Evolutionary conservation across 805 yeast species (phyloP).

Genomic region (Yarrowia yakushimensis): DNA sequence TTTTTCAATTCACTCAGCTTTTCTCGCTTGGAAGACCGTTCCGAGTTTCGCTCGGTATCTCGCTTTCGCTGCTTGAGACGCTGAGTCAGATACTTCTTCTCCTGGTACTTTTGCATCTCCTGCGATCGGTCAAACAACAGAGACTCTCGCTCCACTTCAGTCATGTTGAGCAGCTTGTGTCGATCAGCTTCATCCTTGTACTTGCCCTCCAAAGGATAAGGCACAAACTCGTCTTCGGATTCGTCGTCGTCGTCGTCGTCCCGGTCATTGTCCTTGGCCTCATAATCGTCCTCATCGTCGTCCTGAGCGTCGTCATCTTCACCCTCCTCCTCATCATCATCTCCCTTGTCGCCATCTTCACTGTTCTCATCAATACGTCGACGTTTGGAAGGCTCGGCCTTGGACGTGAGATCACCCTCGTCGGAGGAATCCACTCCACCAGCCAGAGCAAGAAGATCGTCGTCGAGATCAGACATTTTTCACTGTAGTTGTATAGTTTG

Average conservation of each 20-base stretch:
- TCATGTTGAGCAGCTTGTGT: conserved; percentile 59
- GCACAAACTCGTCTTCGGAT: conserved; percentile 41
- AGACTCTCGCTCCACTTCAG: conserved; percentile 90
- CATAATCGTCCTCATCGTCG: conserved; percentile 31
- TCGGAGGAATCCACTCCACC: conserved; percentile 57
- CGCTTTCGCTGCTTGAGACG: conserved; percentile 53
- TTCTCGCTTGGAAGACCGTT: conserved; percentile 39
- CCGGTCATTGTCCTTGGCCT: conserved; percentile 35
- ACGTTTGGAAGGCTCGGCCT: conserved; percentile 17
- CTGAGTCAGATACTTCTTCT: conserved; percentile 75
- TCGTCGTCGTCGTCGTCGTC: conserved; percentile 42
- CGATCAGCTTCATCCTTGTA: conserved; percentile 81
- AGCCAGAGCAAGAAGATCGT: conserved; percentile 93
- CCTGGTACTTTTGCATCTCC: conserved; percentile 83
- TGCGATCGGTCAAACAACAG: conserved; percentile 88
- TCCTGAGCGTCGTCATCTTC: conserved; percentile 43
- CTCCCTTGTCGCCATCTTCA: conserved; percentile 34
- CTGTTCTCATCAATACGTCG: conserved; percentile 37
- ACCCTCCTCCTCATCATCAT: conserved; percentile 39
- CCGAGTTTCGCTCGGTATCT: conserved; percentile 34
- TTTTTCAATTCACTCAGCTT: conserved; percentile 70
- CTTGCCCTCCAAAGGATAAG: conserved; percentile 92
- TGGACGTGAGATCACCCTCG: conserved; percentile 28
- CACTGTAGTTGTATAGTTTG: background rate
- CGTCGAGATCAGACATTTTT: conserved; percentile 55